Conservation (phyloP, 768 basidiomycete species). For the Hebeloma cylindrosporum region DNA sequence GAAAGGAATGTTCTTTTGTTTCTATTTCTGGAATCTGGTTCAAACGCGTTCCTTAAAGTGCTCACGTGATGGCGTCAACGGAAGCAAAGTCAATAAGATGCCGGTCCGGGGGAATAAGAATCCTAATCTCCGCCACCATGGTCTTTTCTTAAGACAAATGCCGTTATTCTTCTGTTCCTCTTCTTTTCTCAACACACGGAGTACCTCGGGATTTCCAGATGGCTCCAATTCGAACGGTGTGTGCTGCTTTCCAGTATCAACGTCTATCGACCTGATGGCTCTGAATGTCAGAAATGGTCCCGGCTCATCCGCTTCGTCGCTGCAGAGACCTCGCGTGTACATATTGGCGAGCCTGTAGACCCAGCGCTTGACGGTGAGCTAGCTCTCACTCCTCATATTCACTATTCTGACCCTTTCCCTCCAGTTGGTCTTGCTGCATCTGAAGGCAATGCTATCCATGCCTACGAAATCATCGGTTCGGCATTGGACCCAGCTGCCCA, state of each 20-base stretch:
- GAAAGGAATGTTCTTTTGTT: no score
- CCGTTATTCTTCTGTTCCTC: background rate
- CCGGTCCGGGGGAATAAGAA: no score
- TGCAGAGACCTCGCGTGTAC: constrained; percentile 68
- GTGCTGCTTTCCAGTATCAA: constrained; percentile 14
- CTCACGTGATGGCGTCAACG: no score
- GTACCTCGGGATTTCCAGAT: constrained; percentile 29
- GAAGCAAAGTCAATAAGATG: no score
- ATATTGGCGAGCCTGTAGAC: constrained; percentile 78
- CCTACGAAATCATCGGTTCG: constrained; percentile 70
- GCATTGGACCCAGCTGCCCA: constrained; percentile 65
- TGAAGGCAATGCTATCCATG: constrained; percentile 57
- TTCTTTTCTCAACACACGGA: background rate
- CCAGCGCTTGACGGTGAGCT: constrained; percentile 56
- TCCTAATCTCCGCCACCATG: background rate
- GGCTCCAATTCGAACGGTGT: constrained; percentile 59
- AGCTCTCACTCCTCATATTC: background rate
- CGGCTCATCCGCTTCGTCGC: constrained; percentile 83
- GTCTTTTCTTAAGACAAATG: background rate
- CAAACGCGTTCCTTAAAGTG: no score
- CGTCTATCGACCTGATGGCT: background rate
- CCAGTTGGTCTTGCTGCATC: constrained; percentile 61
- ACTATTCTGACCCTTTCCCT: background rate
- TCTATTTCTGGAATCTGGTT: no score
- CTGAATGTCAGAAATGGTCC: constrained; percentile 59